Conservation (phyloP, 257 asterid species). For the Salvia hispanica region DNA sequence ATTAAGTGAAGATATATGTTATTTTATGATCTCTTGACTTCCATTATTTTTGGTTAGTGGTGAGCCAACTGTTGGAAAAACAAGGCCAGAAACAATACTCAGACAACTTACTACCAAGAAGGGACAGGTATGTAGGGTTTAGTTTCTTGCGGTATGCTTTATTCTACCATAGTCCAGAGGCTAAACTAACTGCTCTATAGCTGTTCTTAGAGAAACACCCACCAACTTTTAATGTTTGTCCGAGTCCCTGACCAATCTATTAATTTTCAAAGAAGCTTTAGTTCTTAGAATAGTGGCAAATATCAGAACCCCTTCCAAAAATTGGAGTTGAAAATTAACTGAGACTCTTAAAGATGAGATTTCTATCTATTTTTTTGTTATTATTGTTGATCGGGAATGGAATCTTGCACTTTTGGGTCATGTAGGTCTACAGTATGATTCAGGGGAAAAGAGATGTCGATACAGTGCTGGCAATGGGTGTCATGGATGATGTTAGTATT, state of each 20-base stretch:
- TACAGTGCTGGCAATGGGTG: constrained; percentile 91
- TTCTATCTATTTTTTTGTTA: constrained; percentile 12
- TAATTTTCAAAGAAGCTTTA: constrained; percentile 3
- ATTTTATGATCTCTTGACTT: constrained; percentile 27
- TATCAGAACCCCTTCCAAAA: not conserved
- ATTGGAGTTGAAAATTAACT: not conserved
- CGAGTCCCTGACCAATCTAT: too few relatives aligned
- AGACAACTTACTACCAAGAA: constrained; percentile 97
- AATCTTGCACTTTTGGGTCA: constrained; percentile 19
- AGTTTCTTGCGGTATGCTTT: too few relatives aligned
- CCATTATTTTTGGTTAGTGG: constrained; percentile 56
- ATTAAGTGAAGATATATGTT: constrained; percentile 15
- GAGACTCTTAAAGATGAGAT: constrained; percentile 13
- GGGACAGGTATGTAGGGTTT: constrained; percentile 99
- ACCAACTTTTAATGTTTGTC: too few relatives aligned
- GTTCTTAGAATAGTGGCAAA: not conserved
- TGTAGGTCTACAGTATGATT: constrained; percentile 94
- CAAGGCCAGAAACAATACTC: constrained; percentile 91
- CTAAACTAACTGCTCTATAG: too few relatives aligned
- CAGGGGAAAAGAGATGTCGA: constrained; percentile 98
- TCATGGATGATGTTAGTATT: constrained; percentile 94
- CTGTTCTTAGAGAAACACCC: too few relatives aligned
- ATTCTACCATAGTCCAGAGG: too few relatives aligned
- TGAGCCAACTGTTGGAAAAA: constrained; percentile 88
- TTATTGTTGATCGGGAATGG: constrained; percentile 5